Base-by-base conservation (phyloP, 2,329 filamentous ascomycete genomes). In the Exophiala sp. region DNA sequence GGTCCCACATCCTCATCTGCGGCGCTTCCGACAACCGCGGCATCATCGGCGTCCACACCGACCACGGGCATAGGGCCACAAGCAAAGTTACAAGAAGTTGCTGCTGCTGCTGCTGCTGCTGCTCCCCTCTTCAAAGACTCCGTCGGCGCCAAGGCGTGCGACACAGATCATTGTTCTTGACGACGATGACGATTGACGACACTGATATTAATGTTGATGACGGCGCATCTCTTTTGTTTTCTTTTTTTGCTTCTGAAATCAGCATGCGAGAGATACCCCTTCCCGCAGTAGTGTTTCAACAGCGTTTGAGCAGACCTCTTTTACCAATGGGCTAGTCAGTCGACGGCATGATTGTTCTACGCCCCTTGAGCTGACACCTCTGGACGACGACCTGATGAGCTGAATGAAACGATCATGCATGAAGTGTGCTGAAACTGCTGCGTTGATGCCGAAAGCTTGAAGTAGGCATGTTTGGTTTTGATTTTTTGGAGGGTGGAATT, bases 151-250 rank as follows among this genome's bases (percentile, higher is more conserved):
- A 32, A 32, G 11, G 13, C 4, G 32, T n/a, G 11, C 30, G 22
- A 32, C 19, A 2, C 7, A 13, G 2, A 18, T 45, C n/a, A 14
- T 45, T 37, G 21, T 45, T 45, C 43, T 45, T n/a, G 43, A 45
- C 30, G 43, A 45, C 18, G 42, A 35, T 16, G 43, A 45, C 3
- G 18, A 37, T 10, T 18, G 13, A 45, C 14, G 34, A 18, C n/a
- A 34, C 7, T 24, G 24, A 13, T 6, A 37, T 37, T 8, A 37
- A 3, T 37, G 6, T 37, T 37, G 24, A 27, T 27, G 24, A 27
- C 10, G n/a, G n/a, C n/a, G n/a, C n/a, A n/a, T 27, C 24, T 10
- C 24, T 10, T 27, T 27, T 27, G 24, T 16, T 37, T 37, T 8
- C 19, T 37, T n/a, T 32, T n/a, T 32, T 32, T 7, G 10, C 6